These are phyloP conservation scores for Podila epigama DNA, from an alignment of 192 early-diverging fungal genomes.

Conservation along the genomic window DNA sequence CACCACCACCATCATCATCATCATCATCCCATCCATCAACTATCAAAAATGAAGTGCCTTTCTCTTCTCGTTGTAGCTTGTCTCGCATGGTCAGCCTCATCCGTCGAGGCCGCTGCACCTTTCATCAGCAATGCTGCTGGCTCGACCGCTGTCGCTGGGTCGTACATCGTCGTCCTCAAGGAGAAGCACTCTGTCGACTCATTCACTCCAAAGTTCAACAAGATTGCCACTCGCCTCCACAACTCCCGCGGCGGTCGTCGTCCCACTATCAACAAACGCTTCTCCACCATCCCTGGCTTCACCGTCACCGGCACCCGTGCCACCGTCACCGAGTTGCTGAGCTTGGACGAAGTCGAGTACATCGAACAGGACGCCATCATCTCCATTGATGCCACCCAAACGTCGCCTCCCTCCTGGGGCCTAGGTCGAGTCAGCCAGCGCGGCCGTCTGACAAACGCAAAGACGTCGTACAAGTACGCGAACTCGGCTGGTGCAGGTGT, in stretches of 20 bases:
- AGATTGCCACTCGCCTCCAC: conserved; percentile 41
- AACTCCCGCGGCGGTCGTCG: conserved; percentile 10
- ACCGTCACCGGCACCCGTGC: conserved; percentile 58
- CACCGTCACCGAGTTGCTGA: conserved; percentile 39
- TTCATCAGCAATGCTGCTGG: conserved; percentile 36
- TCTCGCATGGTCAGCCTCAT: conserved; percentile 19
- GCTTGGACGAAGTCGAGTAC: conserved; percentile 48
- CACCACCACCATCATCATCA: not conserved
- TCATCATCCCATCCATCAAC: no score
- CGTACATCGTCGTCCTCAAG: conserved; percentile 71
- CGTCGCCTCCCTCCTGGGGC: conserved; percentile 51
- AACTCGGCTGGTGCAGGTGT: conserved; percentile 60
- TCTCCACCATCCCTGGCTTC: conserved; percentile 47
- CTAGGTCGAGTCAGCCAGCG: conserved; percentile 58
- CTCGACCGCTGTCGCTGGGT: conserved; percentile 57
- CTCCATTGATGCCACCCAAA: conserved; percentile 26
- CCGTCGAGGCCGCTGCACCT: conserved; percentile 11
- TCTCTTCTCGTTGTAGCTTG: conserved; percentile 41
- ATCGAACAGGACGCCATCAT: conserved; percentile 62
- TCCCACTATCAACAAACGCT: conserved; percentile 3
- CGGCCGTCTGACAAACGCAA: conserved; percentile 20
- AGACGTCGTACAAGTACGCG: conserved; percentile 55
- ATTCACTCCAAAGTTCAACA: conserved; percentile 35
- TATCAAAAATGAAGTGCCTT: conserved; percentile 37
- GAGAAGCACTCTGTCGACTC: conserved; percentile 30